phyloP scores from a whole-genome alignment of 2,329 filamentous ascomycete species.

The Ophiostoma tasmaniense region DNA sequence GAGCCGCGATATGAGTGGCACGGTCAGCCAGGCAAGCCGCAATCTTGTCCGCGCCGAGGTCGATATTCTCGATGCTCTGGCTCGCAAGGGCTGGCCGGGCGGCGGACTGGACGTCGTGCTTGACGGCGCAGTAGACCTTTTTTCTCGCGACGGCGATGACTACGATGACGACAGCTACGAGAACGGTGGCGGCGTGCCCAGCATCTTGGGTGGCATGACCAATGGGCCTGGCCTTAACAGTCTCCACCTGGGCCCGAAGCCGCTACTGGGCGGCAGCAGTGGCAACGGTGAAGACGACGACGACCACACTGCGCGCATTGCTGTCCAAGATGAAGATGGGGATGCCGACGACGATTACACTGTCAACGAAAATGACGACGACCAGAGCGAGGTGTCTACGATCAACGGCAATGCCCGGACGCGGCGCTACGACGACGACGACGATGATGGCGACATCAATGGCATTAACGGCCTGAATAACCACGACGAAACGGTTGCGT shows the following conservation, averaged over 20 bases:
- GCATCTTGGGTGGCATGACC: conserved; percentile 4
- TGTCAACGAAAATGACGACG: conserved; percentile 26
- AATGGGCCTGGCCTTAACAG: conserved; percentile 15
- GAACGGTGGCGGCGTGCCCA: conserved; percentile 6
- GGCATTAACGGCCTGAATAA: background rate
- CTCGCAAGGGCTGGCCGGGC: conserved; percentile 59
- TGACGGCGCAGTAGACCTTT: conserved; percentile 53
- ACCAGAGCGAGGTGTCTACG: conserved; percentile 29
- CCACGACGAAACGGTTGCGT: background rate
- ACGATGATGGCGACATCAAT: background rate
- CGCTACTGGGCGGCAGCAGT: conserved; percentile 21
- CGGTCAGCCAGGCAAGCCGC: conserved; percentile 56
- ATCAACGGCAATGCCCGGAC: conserved; percentile 12
- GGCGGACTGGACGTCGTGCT: conserved; percentile 58
- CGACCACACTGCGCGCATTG: conserved; percentile 26
- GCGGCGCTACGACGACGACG: background rate
- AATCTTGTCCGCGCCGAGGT: conserved; percentile 59
- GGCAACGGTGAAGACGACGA: conserved; percentile 25
- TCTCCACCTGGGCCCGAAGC: conserved; percentile 15
- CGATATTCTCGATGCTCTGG: conserved; percentile 60
- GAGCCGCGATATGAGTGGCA: conserved; percentile 54
- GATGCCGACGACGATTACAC: conserved; percentile 27
- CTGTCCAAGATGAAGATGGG: conserved; percentile 26
- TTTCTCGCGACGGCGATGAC: conserved; percentile 22
- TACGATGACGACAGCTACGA: conserved; percentile 19